Conservation (phyloP, 305 asterid genomes). For the Fraxinus latifolia region DNA sequence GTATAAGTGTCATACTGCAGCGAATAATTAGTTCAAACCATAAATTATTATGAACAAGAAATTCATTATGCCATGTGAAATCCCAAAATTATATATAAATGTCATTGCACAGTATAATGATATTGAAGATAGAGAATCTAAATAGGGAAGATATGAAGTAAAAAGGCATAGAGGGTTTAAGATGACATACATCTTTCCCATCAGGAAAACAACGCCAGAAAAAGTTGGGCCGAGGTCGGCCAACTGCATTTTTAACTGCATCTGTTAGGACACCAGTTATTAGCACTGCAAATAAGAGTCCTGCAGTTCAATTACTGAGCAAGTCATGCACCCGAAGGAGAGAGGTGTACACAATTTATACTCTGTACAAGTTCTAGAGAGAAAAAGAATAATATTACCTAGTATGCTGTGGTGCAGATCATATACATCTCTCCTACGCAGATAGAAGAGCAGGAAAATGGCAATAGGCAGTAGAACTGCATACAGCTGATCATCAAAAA, state of each 20-base stretch:
- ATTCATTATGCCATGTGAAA: background rate
- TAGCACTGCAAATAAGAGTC: slow-evolving; percentile 69
- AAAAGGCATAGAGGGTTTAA: background rate
- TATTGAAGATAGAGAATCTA: background rate
- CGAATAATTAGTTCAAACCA: background rate
- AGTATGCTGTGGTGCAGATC: slow-evolving; percentile 78
- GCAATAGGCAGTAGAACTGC: slow-evolving; percentile 73
- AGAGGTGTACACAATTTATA: background rate
- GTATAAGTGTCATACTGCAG: background rate
- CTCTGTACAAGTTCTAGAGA: background rate
- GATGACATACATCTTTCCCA: slow-evolving; percentile 53
- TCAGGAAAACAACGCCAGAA: slow-evolving; percentile 96
- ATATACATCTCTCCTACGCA: slow-evolving; percentile 68
- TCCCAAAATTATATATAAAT: background rate
- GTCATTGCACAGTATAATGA: background rate
- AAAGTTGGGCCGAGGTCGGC: slow-evolving; percentile 82
- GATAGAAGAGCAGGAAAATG: slow-evolving; percentile 57
- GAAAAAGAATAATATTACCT: slow-evolving; percentile 41
- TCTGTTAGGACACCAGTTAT: slow-evolving; percentile 79
- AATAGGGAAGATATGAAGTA: background rate
- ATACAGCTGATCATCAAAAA: slow-evolving; percentile 46
- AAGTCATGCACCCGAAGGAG: background rate
- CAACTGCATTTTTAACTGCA: slow-evolving; percentile 74
- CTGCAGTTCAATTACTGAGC: slow-evolving; percentile 34
- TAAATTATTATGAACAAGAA: background rate